phyloP scores from a whole-genome alignment of 306 rosid genomes.

The Cicer bijugum region DNA sequence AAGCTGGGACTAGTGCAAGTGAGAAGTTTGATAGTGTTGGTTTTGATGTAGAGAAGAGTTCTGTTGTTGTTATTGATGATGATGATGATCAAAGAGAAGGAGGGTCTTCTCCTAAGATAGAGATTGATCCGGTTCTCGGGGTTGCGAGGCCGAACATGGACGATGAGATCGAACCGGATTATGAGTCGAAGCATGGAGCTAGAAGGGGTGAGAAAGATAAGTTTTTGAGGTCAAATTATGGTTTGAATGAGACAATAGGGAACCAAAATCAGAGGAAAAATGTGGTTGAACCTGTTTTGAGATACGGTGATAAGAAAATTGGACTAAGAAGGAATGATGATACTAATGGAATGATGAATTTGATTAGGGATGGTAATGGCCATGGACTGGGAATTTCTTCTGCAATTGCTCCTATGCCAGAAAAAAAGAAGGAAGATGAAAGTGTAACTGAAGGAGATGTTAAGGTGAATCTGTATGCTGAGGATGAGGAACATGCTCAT shows the following conservation, averaged over 20 bases:
- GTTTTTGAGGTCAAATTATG: slow-evolving; percentile 51
- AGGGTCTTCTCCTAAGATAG: slow-evolving; percentile 78
- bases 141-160: slow-evolving; percentile 57
- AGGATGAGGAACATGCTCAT: slow-evolving; percentile 52
- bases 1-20: slow-evolving; percentile 62
- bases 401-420: slow-evolving; percentile 48
- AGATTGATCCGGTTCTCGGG: slow-evolving; percentile 83
- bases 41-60: slow-evolving; percentile 12
- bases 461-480: slow-evolving; percentile 49
- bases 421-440: slow-evolving; percentile 55
- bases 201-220: slow-evolving; percentile 49
- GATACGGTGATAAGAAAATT: slow-evolving; percentile 50
- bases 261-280: slow-evolving; percentile 49
- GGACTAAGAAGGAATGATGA: slow-evolving; percentile 51
- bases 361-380: slow-evolving; percentile 46
- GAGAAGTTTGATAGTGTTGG: slow-evolving; percentile 57
- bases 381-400: slow-evolving; percentile 48
- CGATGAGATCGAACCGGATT: slow-evolving; percentile 64
- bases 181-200: slow-evolving; percentile 49
- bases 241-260: slow-evolving; percentile 44
- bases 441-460: slow-evolving; percentile 51
- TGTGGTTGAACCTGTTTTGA: slow-evolving; percentile 50
- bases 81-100: slow-evolving; percentile 55
- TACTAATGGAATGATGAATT: slow-evolving; percentile 41
- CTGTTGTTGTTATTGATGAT: neutral